Evolutionary conservation across 306 rosid genomes (phyloP), one percentile per base, ranked within the genome.

Genomic region (Sindora glabra): DNA sequence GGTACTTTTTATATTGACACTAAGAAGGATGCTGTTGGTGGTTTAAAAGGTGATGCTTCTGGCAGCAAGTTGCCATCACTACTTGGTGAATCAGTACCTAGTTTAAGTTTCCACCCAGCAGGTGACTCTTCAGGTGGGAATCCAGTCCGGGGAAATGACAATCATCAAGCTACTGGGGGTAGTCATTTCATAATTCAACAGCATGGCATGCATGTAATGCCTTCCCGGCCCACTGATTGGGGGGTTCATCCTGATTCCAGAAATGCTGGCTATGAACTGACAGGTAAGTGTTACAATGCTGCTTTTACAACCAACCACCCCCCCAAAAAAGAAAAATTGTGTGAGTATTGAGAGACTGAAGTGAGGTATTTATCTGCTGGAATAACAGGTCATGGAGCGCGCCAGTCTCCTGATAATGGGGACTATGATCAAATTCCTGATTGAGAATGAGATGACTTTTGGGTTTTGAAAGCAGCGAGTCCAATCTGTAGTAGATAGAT

Each of bases 381-480:
- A 75, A 80, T 82, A 73, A 68, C 74, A 63, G 96, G 86, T 21
- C 83, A 64, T 18, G 82, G 68, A 52, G 71, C 74, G 0, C 90
- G 85, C 58, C 97, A 85, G 22, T 87, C 96, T 64, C 96, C 89
- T 0, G 92, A 85, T 78, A 91, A 91, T 17, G 92, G 96, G 26
- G 98, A 88, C 71, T 88, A 83, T 15, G 89, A 76, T 32, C 88
- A 83, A 71, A 86, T 88, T 67, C 87, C 73, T n/a, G 95, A 85
- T 49, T 81, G 79, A 73, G 58, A 67, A 4, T n/a, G n/a, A n/a
- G 30, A 6, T 59, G 67, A 52, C 52, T 25, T 23, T 56, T 55
- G 56, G 67, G 64, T 55, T 41, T 59, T 27, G 67, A 60, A 50
- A 61, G 58, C 78, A 41, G 16, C 36, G 36, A 54, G 6, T 27